Conservation (phyloP, 164 flowering plant genomes). For the Paratinospora sagittata region DNA sequence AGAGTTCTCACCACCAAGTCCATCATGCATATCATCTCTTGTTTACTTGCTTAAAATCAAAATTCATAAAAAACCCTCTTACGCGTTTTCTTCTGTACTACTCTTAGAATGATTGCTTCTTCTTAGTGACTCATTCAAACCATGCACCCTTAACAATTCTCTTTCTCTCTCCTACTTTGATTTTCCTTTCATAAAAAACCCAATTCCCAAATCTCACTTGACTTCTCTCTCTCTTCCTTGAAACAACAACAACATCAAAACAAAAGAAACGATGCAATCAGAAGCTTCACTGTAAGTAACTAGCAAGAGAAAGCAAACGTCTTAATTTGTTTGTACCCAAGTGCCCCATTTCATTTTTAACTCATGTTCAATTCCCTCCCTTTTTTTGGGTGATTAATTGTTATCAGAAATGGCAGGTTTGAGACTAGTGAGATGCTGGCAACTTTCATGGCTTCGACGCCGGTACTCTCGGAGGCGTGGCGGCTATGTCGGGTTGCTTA, state of each 20-base stretch:
- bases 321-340: not conserved
- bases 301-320: not conserved
- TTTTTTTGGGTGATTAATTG: not conserved
- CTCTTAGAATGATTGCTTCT: not conserved
- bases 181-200: not conserved
- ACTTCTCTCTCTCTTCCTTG: not conserved
- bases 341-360: not conserved
- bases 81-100: too few relatives aligned
- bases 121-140: not conserved
- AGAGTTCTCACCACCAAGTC: too few relatives aligned
- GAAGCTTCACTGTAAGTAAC: constrained; percentile 5
- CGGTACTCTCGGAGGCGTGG: constrained; percentile 51
- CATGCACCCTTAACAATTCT: not conserved
- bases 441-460: constrained; percentile 52
- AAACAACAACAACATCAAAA: not conserved
- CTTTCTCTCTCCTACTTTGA: not conserved
- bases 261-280: not conserved
- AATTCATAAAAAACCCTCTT: too few relatives aligned
- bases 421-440: constrained; percentile 70
- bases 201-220: not conserved
- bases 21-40: too few relatives aligned
- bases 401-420: constrained; percentile 32
- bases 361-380: not conserved
- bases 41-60: too few relatives aligned
- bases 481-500: constrained; percentile 43